A percentile compares a stretch with the other conserved stretches of the same genome.
Conservation (phyloP, 1,139 yeast genomes). For the Yamadazyma buinensis region DNA sequence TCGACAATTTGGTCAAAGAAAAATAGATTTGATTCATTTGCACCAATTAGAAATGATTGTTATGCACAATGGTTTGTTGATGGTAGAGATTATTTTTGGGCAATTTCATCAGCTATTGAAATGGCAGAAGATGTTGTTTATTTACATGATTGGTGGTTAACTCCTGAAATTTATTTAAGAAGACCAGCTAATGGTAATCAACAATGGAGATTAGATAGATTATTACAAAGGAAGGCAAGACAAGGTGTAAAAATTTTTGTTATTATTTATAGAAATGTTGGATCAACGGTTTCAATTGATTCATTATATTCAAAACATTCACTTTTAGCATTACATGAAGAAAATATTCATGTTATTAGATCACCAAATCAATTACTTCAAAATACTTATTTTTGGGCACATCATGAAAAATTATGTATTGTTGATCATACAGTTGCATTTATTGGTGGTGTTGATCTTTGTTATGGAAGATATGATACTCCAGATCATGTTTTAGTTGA, state of each 20-base stretch:
- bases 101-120: constrained; percentile 84
- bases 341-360: constrained; percentile 83
- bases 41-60: constrained; percentile 81
- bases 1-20: constrained; percentile 67
- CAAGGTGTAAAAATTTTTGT: constrained; percentile 94
- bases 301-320: constrained; percentile 94
- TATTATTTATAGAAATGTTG: constrained; percentile 93
- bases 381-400: constrained; percentile 97
- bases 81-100: constrained; percentile 96
- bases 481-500: constrained; percentile 91
- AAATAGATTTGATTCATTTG: constrained; percentile 84
- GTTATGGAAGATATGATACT: constrained; percentile 94
- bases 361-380: constrained; percentile 95
- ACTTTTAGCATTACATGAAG: constrained; percentile 71
- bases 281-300: constrained; percentile 89
- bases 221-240: constrained; percentile 84
- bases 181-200: constrained; percentile 96
- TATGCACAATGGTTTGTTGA: constrained; percentile 98
- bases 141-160: constrained; percentile 98
- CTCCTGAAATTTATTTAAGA: constrained; percentile 89
- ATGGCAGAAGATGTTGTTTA: constrained; percentile 93
- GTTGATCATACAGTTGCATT: constrained; percentile 88
- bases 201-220: constrained; percentile 86
- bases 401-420: constrained; percentile 89
- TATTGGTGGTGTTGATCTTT: constrained; percentile 92